Conservation (phyloP, 2,329 filamentous ascomycete species). For the Microsporum ferrugineum region DNA sequence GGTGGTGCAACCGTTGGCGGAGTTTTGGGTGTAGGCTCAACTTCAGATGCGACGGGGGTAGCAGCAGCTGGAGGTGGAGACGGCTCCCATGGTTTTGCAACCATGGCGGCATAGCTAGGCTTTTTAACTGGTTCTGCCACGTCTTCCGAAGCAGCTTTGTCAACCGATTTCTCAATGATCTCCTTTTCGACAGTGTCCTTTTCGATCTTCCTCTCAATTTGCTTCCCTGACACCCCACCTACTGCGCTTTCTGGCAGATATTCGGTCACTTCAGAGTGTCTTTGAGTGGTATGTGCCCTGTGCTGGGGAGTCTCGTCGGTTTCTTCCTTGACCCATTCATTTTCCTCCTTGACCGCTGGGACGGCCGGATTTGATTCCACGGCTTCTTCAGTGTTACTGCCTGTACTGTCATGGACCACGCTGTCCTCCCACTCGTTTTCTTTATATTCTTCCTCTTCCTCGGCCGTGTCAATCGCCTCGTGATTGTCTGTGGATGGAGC, state of each 20-base stretch:
- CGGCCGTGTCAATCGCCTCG: background rate
- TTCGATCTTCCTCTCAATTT: background rate
- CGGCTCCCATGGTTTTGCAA: background rate
- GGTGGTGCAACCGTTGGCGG: background rate
- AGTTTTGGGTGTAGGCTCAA: background rate
- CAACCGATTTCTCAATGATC: conserved; percentile 1
- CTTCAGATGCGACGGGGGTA: background rate
- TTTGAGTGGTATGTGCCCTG: background rate
- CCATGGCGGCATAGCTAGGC: background rate
- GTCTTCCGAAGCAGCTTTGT: background rate
- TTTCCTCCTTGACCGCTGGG: background rate
- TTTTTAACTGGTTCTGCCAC: background rate
- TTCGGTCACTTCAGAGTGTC: background rate
- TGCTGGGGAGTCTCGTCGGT: background rate
- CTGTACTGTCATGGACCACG: background rate
- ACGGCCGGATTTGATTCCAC: background rate
- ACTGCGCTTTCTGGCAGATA: background rate
- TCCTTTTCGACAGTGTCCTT: background rate
- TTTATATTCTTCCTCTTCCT: background rate
- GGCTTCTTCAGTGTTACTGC: background rate
- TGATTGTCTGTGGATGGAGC: background rate
- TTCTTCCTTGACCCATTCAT: conserved; percentile 2
- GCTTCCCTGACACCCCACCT: background rate
- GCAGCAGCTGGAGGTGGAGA: background rate
- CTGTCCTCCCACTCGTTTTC: background rate